A percentile compares a stretch with the other conserved stretches of the same genome.
Evolutionary conservation across 352 stramenopile genomes (phyloP).

Genomic region (Phytophthora boehmeriae): DNA sequence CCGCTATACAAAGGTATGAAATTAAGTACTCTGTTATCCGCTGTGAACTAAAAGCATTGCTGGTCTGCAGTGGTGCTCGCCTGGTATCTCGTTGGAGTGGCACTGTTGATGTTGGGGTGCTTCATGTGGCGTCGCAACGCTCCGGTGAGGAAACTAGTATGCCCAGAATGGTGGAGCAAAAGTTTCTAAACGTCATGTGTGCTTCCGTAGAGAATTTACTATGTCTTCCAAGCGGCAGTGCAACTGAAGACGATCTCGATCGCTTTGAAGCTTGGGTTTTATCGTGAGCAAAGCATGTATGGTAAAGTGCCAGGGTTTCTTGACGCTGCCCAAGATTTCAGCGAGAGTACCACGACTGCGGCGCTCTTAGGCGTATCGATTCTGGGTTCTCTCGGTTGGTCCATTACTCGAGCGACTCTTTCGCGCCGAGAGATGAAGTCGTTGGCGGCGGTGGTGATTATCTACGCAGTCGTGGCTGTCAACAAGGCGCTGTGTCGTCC

Average conservation of each 20-base stretch:
- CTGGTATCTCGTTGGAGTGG: slow-evolving; percentile 43
- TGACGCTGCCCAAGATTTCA: slow-evolving; percentile 35
- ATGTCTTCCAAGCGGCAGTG: slow-evolving; percentile 54
- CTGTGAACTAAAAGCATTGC: neutral
- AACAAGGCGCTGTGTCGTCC: slow-evolving; percentile 53
- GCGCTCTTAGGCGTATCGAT: slow-evolving; percentile 53
- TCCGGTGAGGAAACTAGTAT: slow-evolving; percentile 28
- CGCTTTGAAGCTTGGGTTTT: slow-evolving; percentile 60
- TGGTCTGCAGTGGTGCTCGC: slow-evolving; percentile 41
- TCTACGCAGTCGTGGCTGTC: slow-evolving; percentile 49
- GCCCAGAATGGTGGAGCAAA: neutral
- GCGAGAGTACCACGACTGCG: slow-evolving; percentile 45
- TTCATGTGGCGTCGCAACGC: slow-evolving; percentile 44
- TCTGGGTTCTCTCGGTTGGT: slow-evolving; percentile 66
- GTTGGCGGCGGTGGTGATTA: slow-evolving; percentile 36
- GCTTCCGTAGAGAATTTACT: slow-evolving; percentile 48
- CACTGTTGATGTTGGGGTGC: slow-evolving; percentile 59
- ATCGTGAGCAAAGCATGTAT: slow-evolving; percentile 44
- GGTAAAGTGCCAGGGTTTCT: slow-evolving; percentile 38
- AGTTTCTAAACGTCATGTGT: neutral
- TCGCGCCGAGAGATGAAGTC: slow-evolving; percentile 45
- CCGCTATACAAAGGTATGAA: slow-evolving; percentile 59
- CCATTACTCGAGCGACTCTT: slow-evolving; percentile 54
- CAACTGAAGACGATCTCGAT: slow-evolving; percentile 60
- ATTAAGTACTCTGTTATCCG: neutral